Conservation (phyloP, 768 basidiomycete species). For the Tylopilus sp. region DNA sequence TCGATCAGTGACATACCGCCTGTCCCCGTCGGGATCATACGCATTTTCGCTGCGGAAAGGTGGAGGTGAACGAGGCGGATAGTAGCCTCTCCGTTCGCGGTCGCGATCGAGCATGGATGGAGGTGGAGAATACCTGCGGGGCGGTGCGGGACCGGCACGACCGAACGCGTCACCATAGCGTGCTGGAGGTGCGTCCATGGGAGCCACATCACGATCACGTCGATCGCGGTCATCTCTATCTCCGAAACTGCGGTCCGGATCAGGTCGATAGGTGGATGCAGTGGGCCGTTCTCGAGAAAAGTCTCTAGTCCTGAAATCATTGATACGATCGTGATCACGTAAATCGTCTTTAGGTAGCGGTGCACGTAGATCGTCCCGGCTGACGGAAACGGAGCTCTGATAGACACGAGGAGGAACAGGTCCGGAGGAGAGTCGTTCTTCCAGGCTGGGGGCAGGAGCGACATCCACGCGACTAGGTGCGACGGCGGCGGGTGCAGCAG, state of each 20-base stretch:
- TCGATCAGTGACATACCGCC: slow-evolving; percentile 29
- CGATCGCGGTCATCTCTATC: slow-evolving; percentile 34
- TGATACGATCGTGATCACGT: slow-evolving; percentile 26
- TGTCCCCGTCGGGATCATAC: slow-evolving; percentile 34
- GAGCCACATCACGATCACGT: slow-evolving; percentile 37
- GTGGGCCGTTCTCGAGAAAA: slow-evolving; percentile 35
- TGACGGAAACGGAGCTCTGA: slow-evolving; percentile 23
- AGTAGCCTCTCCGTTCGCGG: slow-evolving; percentile 28
- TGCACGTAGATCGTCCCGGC: slow-evolving; percentile 34
- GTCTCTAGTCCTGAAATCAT: slow-evolving; percentile 28
- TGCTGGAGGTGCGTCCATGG: slow-evolving; percentile 31
- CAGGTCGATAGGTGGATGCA: slow-evolving; percentile 37
- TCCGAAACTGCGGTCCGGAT: slow-evolving; percentile 33
- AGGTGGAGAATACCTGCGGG: slow-evolving; percentile 20
- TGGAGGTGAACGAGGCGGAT: slow-evolving; percentile 32
- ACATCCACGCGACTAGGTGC: slow-evolving; percentile 21
- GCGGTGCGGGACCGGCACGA: slow-evolving; percentile 9
- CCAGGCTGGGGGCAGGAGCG: slow-evolving; percentile 34
- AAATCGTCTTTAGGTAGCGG: slow-evolving; percentile 29
- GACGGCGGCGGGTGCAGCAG: slow-evolving; percentile 12
- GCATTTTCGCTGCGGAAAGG: slow-evolving; percentile 21
- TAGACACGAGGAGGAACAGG: slow-evolving; percentile 26
- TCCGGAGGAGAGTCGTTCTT: slow-evolving; percentile 40
- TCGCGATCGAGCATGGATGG: slow-evolving; percentile 37
- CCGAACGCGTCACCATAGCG: slow-evolving; percentile 36